Evolutionary conservation across 2,329 filamentous ascomycete genomes (phyloP).

Genomic region (Hypoxylon sp.): DNA sequence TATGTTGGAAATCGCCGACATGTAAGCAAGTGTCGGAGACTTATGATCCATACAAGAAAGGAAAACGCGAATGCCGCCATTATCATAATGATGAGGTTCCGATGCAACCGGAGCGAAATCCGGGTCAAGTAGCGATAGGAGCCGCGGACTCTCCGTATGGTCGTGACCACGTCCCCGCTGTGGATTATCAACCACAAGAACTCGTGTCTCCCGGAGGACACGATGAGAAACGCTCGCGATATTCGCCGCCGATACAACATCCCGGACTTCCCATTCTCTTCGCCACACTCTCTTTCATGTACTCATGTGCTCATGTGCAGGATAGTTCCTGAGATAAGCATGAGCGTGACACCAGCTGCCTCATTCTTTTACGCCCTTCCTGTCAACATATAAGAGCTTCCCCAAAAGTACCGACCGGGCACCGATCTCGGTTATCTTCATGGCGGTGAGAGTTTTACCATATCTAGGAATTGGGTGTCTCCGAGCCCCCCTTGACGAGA

Average conservation of each 20-base stretch:
- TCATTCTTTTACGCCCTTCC: conserved; percentile 30
- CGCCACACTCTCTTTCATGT: conserved; percentile 12
- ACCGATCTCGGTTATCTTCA: conserved; percentile 26
- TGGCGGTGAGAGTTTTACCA: conserved; percentile 34
- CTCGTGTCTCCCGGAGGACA: neutral
- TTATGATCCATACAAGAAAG: conserved; percentile 28
- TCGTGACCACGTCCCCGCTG: neutral
- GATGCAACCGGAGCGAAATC: conserved; percentile 3
- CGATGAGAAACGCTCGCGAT: conserved; percentile 5
- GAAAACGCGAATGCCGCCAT: conserved; percentile 32
- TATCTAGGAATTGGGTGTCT: conserved; percentile 38
- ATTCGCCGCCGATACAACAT: neutral
- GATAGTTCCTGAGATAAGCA: neutral
- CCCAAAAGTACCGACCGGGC: conserved; percentile 29
- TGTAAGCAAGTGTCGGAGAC: conserved; percentile 30
- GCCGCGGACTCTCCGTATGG: neutral
- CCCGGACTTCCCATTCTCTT: conserved; percentile 14
- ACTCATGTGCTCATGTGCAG: conserved; percentile 16
- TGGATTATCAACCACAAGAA: conserved; percentile 7
- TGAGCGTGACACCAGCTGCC: conserved; percentile 15
- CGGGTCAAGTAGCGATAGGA: neutral
- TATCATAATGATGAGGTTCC: neutral
- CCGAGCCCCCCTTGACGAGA: conserved; percentile 26
- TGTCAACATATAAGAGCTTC: conserved; percentile 36
- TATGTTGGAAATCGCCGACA: conserved; percentile 26